Evolutionary conservation across 139 green algal genomes (phyloP), one percentile per base, ranked within the genome.

Genomic region (Chlorella sorokiniana): DNA sequence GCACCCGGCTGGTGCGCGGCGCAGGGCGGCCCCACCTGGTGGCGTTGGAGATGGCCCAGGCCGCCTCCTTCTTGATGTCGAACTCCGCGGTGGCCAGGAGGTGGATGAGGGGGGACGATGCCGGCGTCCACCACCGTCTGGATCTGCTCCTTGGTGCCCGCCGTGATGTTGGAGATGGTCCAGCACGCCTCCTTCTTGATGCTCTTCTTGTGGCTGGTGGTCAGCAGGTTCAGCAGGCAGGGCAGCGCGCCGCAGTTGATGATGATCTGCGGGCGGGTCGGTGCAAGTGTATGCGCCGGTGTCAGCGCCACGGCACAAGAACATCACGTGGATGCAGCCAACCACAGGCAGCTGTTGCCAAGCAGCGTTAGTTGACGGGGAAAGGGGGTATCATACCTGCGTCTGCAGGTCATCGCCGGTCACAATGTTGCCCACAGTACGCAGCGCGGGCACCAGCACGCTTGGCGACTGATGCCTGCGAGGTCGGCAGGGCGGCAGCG

Each of bases 111-210:
- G 97, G 92, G 90, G 42, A 99, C 90, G 63, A 99, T 96, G 69
- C 91, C 89, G 4, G 88, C 87, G 42, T 99, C 96, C 10, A 99
- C 91, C 31, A 99, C 94, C 3, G 88, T 86, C 88, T 79, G 94
- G 84, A 99, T 99, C 91, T 99, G 97, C 75, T 99, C 96, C 86
- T 97, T 94, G 75, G 97, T 99, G 67, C 96, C 96, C 25, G 97
- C 97, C 16, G 97, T 99, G 90, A 99, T 99, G 90, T 99, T 99
- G 79, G 93, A 98, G 59, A 99, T 97, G 31, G 97, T 99, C 97
- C 97, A 99, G 92, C 97, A 99, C 0, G 97, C 92, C 84, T 98
- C 96, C 91, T 99, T 99, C 91, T 99, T 99, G 89, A 99, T 99
- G 86, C 86, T 95, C 90, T 99, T 99, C 91, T 99, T 99, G 86